Base-by-base conservation (phyloP, 2,329 filamentous ascomycete species). In the Sphaceloma murrayae region DNA sequence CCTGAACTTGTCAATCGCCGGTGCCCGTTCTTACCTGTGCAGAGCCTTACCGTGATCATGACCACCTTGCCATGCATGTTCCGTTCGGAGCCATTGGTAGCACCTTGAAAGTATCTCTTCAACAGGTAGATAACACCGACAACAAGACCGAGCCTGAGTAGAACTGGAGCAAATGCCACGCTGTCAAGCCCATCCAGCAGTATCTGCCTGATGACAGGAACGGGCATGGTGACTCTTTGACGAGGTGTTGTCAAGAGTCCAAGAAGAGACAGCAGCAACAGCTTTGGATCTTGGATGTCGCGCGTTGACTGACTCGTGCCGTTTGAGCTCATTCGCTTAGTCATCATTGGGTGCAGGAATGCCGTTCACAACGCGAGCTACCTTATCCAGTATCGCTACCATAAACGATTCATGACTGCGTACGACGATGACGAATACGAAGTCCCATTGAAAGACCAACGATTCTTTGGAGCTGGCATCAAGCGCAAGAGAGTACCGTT, bases 41-140 rank as follows among this genome's bases (percentile, higher is more conserved):
- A 16, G 17, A 48, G 66, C n/a, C n/a, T 42, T 70, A 80, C 88
- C 13, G 91, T 98, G 43, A 98, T 77, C 71, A 98, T 80, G 33
- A 95, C 74, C 38, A 98, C 86, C 59, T 93, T 93, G 36, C 86
- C 87, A 63, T 95, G 87, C 79, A 98, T 87, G 45, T 82, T 73
- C 48, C 85, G 75, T 59, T 94, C 87, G 18, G 84, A 75, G 31
- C 64, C 66, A 62, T 91, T 95, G 53, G 64, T 67, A 9, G 80
- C 75, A 53, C 91, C 93, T 51, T 77, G 77, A 56, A 81, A 83
- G 67, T 82, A 94, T 56, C 71, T 70, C 69, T 95, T 96, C 51
- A 81, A 56, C 45, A 73, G 57, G 47, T 67, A 70, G 18, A 83
- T 51, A 6, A 76, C 46, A 11, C 65, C 60, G 27, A 78, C 52